A percentile compares a stretch with the other conserved stretches of the same genome.
Conservation (phyloP, 1,284 basidiomycete genomes). For the Gyrodon tennesseensis region DNA sequence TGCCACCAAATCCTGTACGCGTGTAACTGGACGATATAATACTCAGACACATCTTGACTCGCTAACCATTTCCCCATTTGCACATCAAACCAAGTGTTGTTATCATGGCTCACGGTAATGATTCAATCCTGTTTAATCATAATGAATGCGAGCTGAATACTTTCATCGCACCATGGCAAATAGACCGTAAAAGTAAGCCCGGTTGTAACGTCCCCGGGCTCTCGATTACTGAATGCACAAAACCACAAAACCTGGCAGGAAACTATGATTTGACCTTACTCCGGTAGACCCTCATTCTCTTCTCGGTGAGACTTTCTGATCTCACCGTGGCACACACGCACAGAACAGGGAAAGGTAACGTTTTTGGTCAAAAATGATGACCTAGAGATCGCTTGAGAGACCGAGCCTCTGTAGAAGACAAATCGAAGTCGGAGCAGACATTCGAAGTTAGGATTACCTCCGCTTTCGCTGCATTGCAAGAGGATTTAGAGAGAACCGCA, state of each 20-base stretch:
- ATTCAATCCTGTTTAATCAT: not conserved
- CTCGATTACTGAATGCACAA: slow-evolving; percentile 15
- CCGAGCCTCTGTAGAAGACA: slow-evolving; percentile 15
- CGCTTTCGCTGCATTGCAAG: slow-evolving; percentile 29
- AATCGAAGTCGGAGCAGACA: slow-evolving; percentile 29
- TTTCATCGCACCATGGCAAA: not conserved
- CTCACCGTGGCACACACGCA: not conserved
- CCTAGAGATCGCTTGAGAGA: too few species aligned
- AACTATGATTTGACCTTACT: slow-evolving; percentile 17
- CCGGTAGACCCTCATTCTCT: slow-evolving; percentile 26
- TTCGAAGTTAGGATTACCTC: slow-evolving; percentile 34
- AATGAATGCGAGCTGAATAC: slow-evolving; percentile 18
- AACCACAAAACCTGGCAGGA: slow-evolving; percentile 24
- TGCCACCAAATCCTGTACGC: slow-evolving; percentile 21
- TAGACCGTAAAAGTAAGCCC: slow-evolving; percentile 32
- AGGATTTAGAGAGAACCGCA: slow-evolving; percentile 24
- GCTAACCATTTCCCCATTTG: not conserved
- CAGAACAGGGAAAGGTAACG: slow-evolving; percentile 30
- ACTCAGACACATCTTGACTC: not conserved
- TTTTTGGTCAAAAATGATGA: not conserved
- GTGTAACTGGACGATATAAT: not conserved
- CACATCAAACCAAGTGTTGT: slow-evolving; percentile 2
- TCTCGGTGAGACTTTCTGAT: slow-evolving; percentile 16
- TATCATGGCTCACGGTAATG: slow-evolving; percentile 35
- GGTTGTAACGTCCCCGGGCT: not conserved